phyloP scores from a whole-genome alignment of 2,329 filamentous ascomycete genomes.

The Chaetothyriales sp. region DNA sequence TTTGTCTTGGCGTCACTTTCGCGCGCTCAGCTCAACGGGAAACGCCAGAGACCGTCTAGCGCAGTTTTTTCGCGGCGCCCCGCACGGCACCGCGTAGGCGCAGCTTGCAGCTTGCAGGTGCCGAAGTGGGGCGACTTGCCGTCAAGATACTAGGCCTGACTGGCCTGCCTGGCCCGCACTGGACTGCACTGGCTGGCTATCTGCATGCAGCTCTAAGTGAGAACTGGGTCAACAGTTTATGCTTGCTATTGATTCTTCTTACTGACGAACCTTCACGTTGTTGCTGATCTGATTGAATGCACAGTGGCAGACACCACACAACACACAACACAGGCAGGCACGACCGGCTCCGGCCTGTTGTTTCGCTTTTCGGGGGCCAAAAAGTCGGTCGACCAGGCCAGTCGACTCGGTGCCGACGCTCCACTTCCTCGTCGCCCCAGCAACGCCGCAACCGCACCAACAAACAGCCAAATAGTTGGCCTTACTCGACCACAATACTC shows the following conservation, averaged over 20 bases:
- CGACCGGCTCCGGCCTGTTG: not conserved
- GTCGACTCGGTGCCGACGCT: not conserved
- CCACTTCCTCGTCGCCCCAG: not conserved
- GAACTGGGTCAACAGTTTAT: not conserved
- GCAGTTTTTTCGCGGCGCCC: not conserved
- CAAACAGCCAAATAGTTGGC: not conserved
- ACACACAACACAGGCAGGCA: no score
- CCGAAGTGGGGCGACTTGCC: not conserved
- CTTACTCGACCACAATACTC: not conserved
- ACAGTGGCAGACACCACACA: no score
- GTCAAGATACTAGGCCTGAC: not conserved
- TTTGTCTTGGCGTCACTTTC: conserved; percentile 5
- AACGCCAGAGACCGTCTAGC: not conserved
- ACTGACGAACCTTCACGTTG: no score
- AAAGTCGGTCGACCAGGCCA: no score
- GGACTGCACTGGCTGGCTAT: no score
- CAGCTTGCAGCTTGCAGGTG: not conserved
- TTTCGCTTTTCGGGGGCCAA: no score
- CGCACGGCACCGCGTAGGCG: not conserved
- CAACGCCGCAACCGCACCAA: not conserved
- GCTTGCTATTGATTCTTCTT: no score
- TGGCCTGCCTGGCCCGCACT: no score
- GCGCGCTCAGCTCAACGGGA: conserved; percentile 1
- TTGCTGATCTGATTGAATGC: no score
- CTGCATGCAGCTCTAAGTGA: not conserved